These are phyloP conservation scores for Fusarium xylarioides DNA, from an alignment of 2,329 filamentous ascomycete species.

Conservation along the genomic window DNA sequence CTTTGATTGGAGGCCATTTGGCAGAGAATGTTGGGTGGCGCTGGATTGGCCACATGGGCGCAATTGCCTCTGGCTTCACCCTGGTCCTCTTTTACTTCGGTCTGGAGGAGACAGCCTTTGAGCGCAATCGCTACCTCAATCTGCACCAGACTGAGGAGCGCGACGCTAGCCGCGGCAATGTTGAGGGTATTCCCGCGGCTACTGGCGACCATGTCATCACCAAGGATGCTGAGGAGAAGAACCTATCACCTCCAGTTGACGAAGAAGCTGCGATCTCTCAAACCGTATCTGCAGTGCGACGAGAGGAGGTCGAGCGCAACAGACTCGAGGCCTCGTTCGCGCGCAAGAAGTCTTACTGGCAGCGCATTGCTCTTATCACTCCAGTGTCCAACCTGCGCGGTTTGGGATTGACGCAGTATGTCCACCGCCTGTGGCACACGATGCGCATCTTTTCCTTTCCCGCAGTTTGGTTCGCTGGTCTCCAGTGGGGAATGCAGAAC, in stretches of 20 bases:
- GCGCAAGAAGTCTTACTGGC: conserved; percentile 59
- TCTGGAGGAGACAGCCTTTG: conserved; percentile 62
- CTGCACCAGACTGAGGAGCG: conserved; percentile 20
- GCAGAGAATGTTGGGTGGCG: conserved; percentile 60
- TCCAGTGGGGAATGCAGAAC: conserved; percentile 69
- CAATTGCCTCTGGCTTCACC: conserved; percentile 58
- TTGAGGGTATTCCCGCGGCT: conserved; percentile 23
- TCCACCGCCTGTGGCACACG: conserved; percentile 61
- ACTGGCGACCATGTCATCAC: neutral
- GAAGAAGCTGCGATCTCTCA: conserved; percentile 15
- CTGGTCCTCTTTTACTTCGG: conserved; percentile 60
- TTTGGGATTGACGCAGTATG: conserved; percentile 63
- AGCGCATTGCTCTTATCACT: conserved; percentile 65
- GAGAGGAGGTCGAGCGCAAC: conserved; percentile 29
- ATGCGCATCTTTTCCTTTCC: conserved; percentile 66
- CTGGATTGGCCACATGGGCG: conserved; percentile 63
- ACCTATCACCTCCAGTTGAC: neutral
- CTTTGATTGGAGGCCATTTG: conserved; percentile 62
- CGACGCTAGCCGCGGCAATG: conserved; percentile 8
- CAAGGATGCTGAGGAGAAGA: conserved; percentile 18
- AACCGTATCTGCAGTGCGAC: conserved; percentile 22
- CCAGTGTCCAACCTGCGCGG: conserved; percentile 63
- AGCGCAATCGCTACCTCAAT: conserved; percentile 52
- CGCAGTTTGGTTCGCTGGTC: conserved; percentile 64
- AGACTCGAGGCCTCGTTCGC: conserved; percentile 39